Base-by-base conservation (phyloP, 257 asterid species). In the Solanum chilense region DNA sequence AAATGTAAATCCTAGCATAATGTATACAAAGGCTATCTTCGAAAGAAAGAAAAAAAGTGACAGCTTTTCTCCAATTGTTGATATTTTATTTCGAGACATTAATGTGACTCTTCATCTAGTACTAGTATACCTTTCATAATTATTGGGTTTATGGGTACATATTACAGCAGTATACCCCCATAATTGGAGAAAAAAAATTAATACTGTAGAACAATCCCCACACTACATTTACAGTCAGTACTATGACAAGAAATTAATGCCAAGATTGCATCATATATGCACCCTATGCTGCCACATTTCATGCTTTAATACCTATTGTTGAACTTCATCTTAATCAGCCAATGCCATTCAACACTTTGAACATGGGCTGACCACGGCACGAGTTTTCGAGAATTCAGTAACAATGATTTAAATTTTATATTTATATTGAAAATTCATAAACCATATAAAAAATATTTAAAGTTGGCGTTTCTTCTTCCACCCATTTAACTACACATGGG, bases 261-360 rank as follows among this genome's bases (percentile, higher is more conserved):
- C 4, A 84, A 56, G 62, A 77, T 71, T 4, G 68, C 87, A 21
- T 68, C 60, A 60, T 83, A 41, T 89, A 92, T 87, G 94, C 83
- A 89, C 91, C 92, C 93, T 86, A 92, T 77, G 82, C 84, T 87
- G 94, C 95, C 95, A 94, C 95, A 92, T 93, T 90, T 45, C 94
- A 11, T 82, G 70, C 83, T 87, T 88, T 91, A 84, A 45, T 31
- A 88, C 95, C 94, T 58, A 86, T 74, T 86, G 89, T 69, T 86
- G 35, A 83, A 58, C 68, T 52, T 45, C 27, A 41, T 52, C 66
- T 8, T 49, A 41, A 69, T 44, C 41, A 33, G 29, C 39, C 80
- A 71, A 14, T 58, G 47, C 29, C 47, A 33, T 20, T 39, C 9
- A 56, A 29, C 39, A 1, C 74, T 68, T 68, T 52, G 62, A 16